Evolutionary conservation across 2,329 filamentous ascomycete species (phyloP), one percentile per base, ranked within the genome.

Genomic region (Tolypocladium cylindrosporum): DNA sequence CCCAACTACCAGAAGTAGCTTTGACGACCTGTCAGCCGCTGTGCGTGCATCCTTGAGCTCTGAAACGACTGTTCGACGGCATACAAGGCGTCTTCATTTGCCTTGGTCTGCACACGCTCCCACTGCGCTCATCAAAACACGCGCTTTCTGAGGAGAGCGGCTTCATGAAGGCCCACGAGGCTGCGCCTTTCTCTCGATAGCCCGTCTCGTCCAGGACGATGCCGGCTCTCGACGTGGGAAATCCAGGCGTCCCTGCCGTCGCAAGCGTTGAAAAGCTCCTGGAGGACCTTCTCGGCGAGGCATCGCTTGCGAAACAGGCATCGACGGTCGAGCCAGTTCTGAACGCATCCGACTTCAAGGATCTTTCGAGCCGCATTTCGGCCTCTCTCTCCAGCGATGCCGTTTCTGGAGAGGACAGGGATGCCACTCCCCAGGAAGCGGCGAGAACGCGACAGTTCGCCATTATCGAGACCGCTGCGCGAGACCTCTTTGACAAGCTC

Each of bases 381-480:
- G 65, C 68, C n/a, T 72, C 70, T 52, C 58, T 72, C 48, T 59
- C 63, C 55, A 59, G 62, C 63, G 61, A 68, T 63, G 61, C 62
- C 40, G 60, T 68, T 61, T 27, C 65, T 16, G 67, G 70, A 39
- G 64, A 63, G 16, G 67, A 71, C 34, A 59, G 65, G 10, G 66
- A 66, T 59, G 70, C 71, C n/a, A 52, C 68, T 8, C 73, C 76
- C 43, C 78, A 78, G 63, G 76, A 66, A 66, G 59, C 64, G 6
- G 60, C 61, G 19, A 76, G 71, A 59, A 63, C 64, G 3, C 81
- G 81, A 51, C 84, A 86, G 63, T 85, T 85, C 68, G 85, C 87
- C 40, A 81, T 89, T 27, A 84, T 96, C 53, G 94, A 97, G 72
- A 91, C 88, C 21, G 91, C 91, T 13, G 89, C 88, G 55, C 86